These are phyloP conservation scores for Hypoxylon fuscum DNA, from an alignment of 495 filamentous ascomycete species.

Conservation along the genomic window DNA sequence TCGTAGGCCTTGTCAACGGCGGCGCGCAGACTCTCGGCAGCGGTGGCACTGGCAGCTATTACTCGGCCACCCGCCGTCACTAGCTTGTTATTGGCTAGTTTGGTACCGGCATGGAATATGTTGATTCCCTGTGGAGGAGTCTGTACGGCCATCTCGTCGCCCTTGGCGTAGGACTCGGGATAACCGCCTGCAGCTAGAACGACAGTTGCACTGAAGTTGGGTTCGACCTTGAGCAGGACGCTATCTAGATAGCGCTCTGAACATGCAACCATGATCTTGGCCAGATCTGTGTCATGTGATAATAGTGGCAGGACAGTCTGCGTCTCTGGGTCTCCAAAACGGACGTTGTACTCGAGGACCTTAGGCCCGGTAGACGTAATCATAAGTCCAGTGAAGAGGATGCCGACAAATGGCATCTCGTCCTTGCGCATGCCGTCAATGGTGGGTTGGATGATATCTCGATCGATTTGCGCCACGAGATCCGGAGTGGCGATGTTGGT, in stretches of 20 bases:
- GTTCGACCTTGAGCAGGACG: constrained; percentile 71
- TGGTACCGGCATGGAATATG: constrained; percentile 95
- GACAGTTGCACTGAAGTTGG: constrained; percentile 83
- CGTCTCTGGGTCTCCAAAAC: constrained; percentile 95
- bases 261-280: constrained; percentile 89
- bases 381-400: constrained; percentile 96
- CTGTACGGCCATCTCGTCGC: constrained; percentile 72
- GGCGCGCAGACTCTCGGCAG: constrained; percentile 71
- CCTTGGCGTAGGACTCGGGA: constrained; percentile 86
- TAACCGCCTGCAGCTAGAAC: constrained; percentile 96
- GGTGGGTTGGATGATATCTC: constrained; percentile 86
- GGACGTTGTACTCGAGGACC: constrained; percentile 95
- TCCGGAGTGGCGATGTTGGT: constrained; percentile 81
- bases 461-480: constrained; percentile 79
- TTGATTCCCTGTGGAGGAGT: constrained; percentile 59
- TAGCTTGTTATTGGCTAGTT: constrained; percentile 67
- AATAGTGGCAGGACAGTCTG: constrained; percentile 90
- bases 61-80: constrained; percentile 87
- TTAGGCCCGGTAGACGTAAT: constrained; percentile 88
- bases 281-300: constrained; percentile 81
- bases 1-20: constrained; percentile 86
- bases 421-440: constrained; percentile 88
- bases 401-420: constrained; percentile 80
- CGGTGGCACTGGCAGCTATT: constrained; percentile 85
- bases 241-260: constrained; percentile 75